A percentile compares a stretch with the other conserved stretches of the same genome.
phyloP scores from a whole-genome alignment of 1,139 yeast genomes.

The Tardiomyces digboiensis region DNA sequence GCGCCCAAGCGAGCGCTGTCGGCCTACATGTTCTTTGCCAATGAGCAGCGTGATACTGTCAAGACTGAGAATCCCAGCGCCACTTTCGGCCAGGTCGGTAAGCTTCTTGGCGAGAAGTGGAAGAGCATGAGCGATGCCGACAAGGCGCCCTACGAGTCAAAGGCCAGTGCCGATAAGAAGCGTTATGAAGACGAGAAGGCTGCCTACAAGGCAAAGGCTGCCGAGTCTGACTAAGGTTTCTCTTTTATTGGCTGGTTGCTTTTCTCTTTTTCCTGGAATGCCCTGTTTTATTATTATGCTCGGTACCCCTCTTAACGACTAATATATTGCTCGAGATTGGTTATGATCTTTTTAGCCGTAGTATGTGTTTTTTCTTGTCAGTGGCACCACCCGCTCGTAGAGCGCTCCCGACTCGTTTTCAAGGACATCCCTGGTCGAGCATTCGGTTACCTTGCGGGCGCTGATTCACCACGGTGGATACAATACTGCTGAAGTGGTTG shows the following conservation, averaged over 20 bases:
- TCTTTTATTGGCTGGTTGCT: no score
- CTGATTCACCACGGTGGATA: no score
- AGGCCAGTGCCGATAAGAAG: constrained; percentile 94
- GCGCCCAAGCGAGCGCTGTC: constrained; percentile 98
- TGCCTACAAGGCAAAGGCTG: constrained; percentile 42
- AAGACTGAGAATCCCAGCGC: constrained; percentile 94
- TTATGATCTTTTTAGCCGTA: no score
- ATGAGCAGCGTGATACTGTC: constrained; percentile 92
- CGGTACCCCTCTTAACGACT: constrained; percentile 1
- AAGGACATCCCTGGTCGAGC: no score
- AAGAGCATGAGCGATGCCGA: constrained; percentile 76
- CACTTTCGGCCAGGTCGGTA: constrained; percentile 58
- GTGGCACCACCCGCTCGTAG: no score
- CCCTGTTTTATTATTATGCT: constrained; percentile 1
- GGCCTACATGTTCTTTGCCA: constrained; percentile 98
- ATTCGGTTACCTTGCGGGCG: no score
- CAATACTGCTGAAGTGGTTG: no score
- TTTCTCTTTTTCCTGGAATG: no score
- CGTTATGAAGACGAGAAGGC: constrained; percentile 96
- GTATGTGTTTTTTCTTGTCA: no score
- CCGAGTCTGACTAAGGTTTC: constrained; percentile 5
- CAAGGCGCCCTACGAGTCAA: constrained; percentile 80
- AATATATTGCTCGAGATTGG: no score
- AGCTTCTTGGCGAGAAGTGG: constrained; percentile 93
- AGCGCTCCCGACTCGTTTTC: no score